Evolutionary conservation across 192 early-diverging fungal genomes (phyloP).

Genomic region (Spizellomyces punctatus): DNA sequence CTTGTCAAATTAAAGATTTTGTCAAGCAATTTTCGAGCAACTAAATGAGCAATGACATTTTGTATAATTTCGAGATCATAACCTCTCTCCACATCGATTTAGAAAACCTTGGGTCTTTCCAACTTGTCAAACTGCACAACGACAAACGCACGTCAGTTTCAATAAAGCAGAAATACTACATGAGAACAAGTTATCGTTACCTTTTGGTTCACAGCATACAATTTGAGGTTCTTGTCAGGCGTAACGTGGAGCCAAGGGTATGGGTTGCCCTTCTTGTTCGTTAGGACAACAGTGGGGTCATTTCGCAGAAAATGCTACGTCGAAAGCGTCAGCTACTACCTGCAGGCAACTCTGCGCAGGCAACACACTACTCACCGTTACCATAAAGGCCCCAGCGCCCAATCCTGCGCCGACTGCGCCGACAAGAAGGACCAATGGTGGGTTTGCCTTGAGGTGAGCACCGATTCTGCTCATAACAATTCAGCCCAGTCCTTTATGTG

Average conservation of each 20-base stretch:
- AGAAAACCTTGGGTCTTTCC: too few species aligned
- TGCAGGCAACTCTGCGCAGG: background rate
- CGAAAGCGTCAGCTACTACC: too few species aligned
- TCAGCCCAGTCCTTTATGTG: too few species aligned
- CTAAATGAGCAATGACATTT: too few species aligned
- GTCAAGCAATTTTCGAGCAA: too few species aligned
- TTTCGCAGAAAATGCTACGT: slow-evolving; percentile 17
- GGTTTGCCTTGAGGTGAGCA: slow-evolving; percentile 27
- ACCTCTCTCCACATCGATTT: too few species aligned
- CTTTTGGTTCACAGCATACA: slow-evolving; percentile 44
- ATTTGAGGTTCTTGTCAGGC: slow-evolving; percentile 39
- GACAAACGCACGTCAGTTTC: too few species aligned
- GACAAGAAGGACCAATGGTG: slow-evolving; percentile 25
- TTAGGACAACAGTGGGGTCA: slow-evolving; percentile 29
- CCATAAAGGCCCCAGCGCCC: slow-evolving; percentile 18
- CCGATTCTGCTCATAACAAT: background rate
- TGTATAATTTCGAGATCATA: too few species aligned
- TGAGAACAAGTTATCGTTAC: background rate
- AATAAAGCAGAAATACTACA: too few species aligned
- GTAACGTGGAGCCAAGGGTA: slow-evolving; percentile 31
- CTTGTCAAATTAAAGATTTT: too few species aligned
- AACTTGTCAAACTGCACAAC: too few species aligned
- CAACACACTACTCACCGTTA: background rate
- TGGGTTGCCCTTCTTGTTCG: slow-evolving; percentile 10
- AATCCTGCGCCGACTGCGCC: slow-evolving; percentile 21